Evolutionary conservation across 2,329 filamentous ascomycete genomes (phyloP), one percentile per base, ranked within the genome.

Genomic region (Graphiopsis chlorocephala): DNA sequence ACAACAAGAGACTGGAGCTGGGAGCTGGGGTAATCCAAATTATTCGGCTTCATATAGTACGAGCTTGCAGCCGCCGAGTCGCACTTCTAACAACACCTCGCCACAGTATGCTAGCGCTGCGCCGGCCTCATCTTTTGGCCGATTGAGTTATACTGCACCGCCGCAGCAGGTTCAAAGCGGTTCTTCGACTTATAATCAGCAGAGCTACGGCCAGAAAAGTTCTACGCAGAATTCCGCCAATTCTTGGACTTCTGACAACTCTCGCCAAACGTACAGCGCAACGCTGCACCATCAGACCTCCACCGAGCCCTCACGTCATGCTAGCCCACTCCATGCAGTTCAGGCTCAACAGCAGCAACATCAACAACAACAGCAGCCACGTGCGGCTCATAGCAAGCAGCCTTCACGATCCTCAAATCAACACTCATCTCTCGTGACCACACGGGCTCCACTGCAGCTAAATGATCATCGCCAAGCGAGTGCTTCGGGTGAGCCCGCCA

Each of bases 401-500:
- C 45, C 64, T 12, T 73, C 72, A 20, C 65, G 64, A 12, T 60
- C 62, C 50, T 68, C 68, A 2, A 69, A 66, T 25, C 66, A 69
- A 28, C 67, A 69, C 17, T 63, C 69, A 14, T 73, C 73, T 20
- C 71, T 72, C 48, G 71, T 69, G 25, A 65, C 72, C 48, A 66
- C 67, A n/a, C 68, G 62, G 10, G 67, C 64, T 31, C 59, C 58
- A 38, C 68, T 64, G 15, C 53, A 31, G 20, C 17, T 25, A 66
- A n/a, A 38, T 25, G 55, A 64, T 33, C 68, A 67, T 28, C 66
- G 71, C 38, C 72, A 72, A 56, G 60, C 68, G 31, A 72, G 69
- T 63, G 68, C 66, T 14, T 72, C 74, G 17, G 72, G 71, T 8
- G 71, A 72, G 62, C 64, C 77, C 60, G 67, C 75, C 23, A 55